These are phyloP conservation scores for Sequoia sempervirens DNA, from an alignment of 75 land plant genomes.

Conservation along the genomic window DNA sequence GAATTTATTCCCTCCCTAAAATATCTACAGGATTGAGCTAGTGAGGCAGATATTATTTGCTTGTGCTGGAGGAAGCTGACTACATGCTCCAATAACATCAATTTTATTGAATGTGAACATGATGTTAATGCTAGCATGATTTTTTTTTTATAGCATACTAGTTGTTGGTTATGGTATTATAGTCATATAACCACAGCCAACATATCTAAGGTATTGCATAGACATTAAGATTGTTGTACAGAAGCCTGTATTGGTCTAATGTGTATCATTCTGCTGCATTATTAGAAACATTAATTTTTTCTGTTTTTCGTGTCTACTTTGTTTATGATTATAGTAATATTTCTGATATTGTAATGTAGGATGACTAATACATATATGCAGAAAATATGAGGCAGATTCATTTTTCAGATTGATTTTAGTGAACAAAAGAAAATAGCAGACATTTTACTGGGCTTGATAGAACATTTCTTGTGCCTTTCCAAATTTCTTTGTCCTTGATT, in stretches of 20 bases:
- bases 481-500: neutral
- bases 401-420: neutral
- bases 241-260: neutral
- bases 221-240: neutral
- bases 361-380: neutral
- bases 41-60: neutral
- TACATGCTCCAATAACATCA: neutral
- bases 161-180: neutral
- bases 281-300: neutral
- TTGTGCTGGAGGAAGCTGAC: neutral
- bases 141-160: neutral
- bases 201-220: neutral
- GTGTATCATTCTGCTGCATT: neutral
- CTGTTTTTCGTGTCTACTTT: neutral
- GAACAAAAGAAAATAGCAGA: neutral
- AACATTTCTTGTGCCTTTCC: neutral
- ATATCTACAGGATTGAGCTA: neutral
- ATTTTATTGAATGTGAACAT: neutral
- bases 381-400: neutral
- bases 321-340: neutral
- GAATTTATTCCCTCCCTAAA: neutral
- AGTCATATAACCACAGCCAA: neutral
- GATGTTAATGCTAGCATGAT: neutral
- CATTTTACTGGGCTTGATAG: neutral
- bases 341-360: neutral